Base-by-base conservation (phyloP, 2,329 filamentous ascomycete genomes). In the Zymoseptoria pseudotritici region DNA sequence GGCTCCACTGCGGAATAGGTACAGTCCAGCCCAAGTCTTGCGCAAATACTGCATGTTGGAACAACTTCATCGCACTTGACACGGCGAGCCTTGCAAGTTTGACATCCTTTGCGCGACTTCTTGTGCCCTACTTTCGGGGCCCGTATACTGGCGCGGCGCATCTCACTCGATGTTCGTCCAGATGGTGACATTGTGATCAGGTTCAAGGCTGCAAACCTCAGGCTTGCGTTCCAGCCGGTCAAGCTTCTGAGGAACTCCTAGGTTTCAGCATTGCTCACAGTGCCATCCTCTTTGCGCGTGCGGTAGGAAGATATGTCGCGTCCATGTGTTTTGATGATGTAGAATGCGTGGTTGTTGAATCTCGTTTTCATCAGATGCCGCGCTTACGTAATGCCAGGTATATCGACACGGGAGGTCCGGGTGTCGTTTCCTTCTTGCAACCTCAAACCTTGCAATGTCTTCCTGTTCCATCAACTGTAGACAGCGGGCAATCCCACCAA, bases 51-150 rank as follows among this genome's bases (percentile, higher is more conserved):
- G 65, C 82, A 85, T 1, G 68, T 64, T 0, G 82, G 82, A 31
- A 74, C 79, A 1, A 67, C 66, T 66, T 84, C 82, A 64, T 84
- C 82, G 63, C 82, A 85, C 79, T 83, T 83, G 56, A 83, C 76
- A 50, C 78, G 75, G 42, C 81, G 74, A 20, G 82, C 64, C 63
- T 83, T 83, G 69, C 82, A 85, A 61, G 83, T 84, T 11, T 78
- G 77, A 64, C 82, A 84, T 2, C 82, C 82, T 20, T 75, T 73
- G 22, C 80, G 74, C 1, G 81, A 84, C 64, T 84, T 84, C 51
- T 74, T 79, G 65, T 85, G 82, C 50, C 65, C 65, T 26, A 67
- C 64, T 55, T 67, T 67, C 13, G 65, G 65, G 11, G 65, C 65
- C 13, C 65, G 61, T 50, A 66, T 63, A 31, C 61, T 63, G 51